phyloP scores from a whole-genome alignment of 2,329 filamentous ascomycete species.

The Fusarium scirpi region DNA sequence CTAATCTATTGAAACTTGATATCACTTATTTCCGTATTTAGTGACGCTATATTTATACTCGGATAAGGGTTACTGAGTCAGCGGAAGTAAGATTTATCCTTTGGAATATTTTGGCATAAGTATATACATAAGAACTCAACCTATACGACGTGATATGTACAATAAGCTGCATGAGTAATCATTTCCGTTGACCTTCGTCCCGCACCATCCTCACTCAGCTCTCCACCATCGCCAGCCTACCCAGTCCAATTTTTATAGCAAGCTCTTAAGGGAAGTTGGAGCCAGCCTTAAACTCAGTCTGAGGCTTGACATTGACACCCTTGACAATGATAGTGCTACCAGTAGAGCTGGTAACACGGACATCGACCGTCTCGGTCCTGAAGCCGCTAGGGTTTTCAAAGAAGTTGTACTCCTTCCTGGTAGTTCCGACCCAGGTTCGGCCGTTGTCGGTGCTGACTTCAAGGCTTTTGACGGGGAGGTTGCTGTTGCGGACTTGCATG shows the following conservation, averaged over 20 bases:
- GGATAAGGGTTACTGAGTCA: neutral
- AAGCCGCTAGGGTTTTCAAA: constrained; percentile 71
- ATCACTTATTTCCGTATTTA: neutral
- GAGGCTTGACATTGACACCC: constrained; percentile 57
- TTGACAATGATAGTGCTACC: constrained; percentile 65
- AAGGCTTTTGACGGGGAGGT: constrained; percentile 65
- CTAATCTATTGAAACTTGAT: neutral
- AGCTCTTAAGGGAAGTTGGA: constrained; percentile 48
- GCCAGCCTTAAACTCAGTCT: constrained; percentile 45
- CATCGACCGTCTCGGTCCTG: constrained; percentile 64
- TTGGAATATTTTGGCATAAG: neutral
- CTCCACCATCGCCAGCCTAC: neutral
- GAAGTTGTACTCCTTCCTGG: constrained; percentile 68
- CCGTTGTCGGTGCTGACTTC: constrained; percentile 73
- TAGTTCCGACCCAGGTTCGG: constrained; percentile 66
- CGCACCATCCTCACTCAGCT: neutral
- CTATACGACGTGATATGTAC: neutral
- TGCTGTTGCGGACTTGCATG: constrained; percentile 72
- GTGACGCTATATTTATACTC: neutral
- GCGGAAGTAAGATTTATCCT: neutral
- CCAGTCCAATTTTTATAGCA: neutral
- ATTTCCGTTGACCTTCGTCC: neutral
- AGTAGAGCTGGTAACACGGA: constrained; percentile 66
- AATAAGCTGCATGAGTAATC: neutral
- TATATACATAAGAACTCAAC: neutral